These are phyloP conservation scores for Kockiozyma suomiensis DNA, from an alignment of 805 yeast genomes.

Conservation along the genomic window DNA sequence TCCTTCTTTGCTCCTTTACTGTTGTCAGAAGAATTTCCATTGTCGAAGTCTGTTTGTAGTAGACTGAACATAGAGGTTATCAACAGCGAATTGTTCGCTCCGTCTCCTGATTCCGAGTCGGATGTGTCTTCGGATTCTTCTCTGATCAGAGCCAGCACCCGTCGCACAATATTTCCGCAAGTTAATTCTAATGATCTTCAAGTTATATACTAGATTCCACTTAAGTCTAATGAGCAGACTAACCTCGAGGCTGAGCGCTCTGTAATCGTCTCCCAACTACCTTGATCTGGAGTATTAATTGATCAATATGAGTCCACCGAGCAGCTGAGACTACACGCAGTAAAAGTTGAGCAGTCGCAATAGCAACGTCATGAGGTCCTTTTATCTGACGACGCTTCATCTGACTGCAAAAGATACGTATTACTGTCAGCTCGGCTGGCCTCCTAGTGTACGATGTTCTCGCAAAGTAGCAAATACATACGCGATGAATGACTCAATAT, in stretches of 20 bases:
- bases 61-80: conserved; percentile 85
- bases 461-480: conserved; percentile 24
- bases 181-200: conserved; percentile 57
- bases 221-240: not conserved
- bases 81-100: conserved; percentile 50
- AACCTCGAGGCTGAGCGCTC: conserved; percentile 77
- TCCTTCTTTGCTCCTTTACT: conserved; percentile 49
- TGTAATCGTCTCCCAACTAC: conserved; percentile 66
- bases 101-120: conserved; percentile 33
- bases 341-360: conserved; percentile 82
- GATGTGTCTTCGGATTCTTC: conserved; percentile 72
- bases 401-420: conserved; percentile 18
- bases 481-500: conserved; percentile 51
- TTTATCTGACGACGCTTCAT: conserved; percentile 81
- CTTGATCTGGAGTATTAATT: conserved; percentile 71
- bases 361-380: conserved; percentile 81
- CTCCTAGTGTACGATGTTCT: not conserved
- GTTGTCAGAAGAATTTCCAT: conserved; percentile 45
- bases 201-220: not conserved
- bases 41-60: conserved; percentile 46
- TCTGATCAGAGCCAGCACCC: conserved; percentile 82
- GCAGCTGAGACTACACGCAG: conserved; percentile 88
- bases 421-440: not conserved
- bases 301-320: conserved; percentile 79
- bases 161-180: conserved; percentile 86